phyloP scores from a whole-genome alignment of 2,329 filamentous ascomycete genomes.

The Stagonosporopsis tanaceti region DNA sequence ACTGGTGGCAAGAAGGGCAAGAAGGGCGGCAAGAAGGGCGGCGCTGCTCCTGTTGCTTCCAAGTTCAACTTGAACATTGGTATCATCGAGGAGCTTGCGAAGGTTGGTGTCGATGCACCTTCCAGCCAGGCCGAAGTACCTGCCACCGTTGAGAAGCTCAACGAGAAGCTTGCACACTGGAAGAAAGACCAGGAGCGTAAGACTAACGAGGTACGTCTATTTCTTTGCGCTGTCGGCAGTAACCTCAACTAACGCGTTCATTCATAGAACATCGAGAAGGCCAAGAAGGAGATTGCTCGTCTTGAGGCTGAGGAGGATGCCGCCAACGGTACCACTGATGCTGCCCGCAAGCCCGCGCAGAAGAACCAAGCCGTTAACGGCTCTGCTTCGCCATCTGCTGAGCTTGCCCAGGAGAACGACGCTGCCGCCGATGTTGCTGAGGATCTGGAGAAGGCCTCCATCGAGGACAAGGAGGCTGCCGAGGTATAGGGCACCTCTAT shows the following conservation, averaged over 20 bases:
- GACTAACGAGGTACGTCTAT: conserved; percentile 80
- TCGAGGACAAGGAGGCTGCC: conserved; percentile 60
- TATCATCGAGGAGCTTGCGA: conserved; percentile 87
- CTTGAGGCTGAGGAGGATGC: conserved; percentile 76
- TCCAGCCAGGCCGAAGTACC: conserved; percentile 86
- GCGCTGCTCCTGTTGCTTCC: conserved; percentile 57
- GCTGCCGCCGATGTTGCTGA: conserved; percentile 66
- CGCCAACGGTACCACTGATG: conserved; percentile 61
- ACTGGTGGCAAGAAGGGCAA: conserved; percentile 83
- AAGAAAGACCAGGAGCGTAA: conserved; percentile 88
- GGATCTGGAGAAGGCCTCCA: conserved; percentile 66
- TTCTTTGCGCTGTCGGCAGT: neutral
- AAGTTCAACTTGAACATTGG: conserved; percentile 90
- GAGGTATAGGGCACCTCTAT: conserved; percentile 32
- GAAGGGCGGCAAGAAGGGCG: conserved; percentile 87
- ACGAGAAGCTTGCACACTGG: conserved; percentile 90
- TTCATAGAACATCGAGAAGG: conserved; percentile 89
- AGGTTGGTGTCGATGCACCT: conserved; percentile 85
- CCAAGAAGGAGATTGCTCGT: conserved; percentile 91
- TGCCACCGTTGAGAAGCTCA: conserved; percentile 82
- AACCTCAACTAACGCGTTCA: neutral
- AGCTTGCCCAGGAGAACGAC: conserved; percentile 65
- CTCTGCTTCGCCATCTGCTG: conserved; percentile 59
- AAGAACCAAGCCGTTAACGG: conserved; percentile 63
- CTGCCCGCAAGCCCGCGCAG: conserved; percentile 62